Evolutionary conservation across 176 grass and related monocot species (phyloP).

Genomic region (Zea luxurians): DNA sequence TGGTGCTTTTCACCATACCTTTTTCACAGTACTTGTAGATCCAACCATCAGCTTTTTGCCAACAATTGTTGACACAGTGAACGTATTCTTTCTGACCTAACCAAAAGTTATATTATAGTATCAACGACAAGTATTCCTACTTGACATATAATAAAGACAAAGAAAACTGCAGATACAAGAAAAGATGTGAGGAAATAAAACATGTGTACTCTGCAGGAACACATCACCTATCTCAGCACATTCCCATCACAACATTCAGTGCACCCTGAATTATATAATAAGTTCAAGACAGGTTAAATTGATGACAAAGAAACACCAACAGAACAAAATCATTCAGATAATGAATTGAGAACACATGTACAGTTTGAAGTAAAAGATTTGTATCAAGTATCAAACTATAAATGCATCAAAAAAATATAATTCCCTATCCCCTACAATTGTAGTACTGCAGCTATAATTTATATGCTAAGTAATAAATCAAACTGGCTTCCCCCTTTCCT

Average conservation of each 20-base stretch:
- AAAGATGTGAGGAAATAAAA: slow-evolving; percentile 31
- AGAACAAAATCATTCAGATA: no score
- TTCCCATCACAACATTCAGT: slow-evolving; percentile 94
- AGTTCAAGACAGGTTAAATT: slow-evolving; percentile 17
- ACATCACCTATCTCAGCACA: slow-evolving; percentile 81
- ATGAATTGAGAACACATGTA: no score
- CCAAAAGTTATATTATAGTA: no score
- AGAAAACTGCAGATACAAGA: neutral
- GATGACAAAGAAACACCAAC: slow-evolving; percentile 15
- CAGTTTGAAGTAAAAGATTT: no score
- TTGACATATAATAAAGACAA: slow-evolving; percentile 20
- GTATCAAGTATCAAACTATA: no score
- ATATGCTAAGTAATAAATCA: no score
- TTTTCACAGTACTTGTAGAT: slow-evolving; percentile 82
- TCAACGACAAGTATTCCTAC: no score
- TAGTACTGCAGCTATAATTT: neutral
- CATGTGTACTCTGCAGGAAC: slow-evolving; percentile 76
- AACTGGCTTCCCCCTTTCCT: no score
- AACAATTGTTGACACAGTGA: slow-evolving; percentile 94
- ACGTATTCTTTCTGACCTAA: slow-evolving; percentile 97
- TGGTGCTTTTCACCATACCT: no score
- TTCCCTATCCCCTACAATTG: neutral
- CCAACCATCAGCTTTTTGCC: slow-evolving; percentile 95
- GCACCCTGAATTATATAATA: slow-evolving; percentile 65
- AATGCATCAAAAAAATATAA: no score